phyloP scores from a whole-genome alignment of 176 grass and related monocot genomes.

The Ensete ventricosum region DNA sequence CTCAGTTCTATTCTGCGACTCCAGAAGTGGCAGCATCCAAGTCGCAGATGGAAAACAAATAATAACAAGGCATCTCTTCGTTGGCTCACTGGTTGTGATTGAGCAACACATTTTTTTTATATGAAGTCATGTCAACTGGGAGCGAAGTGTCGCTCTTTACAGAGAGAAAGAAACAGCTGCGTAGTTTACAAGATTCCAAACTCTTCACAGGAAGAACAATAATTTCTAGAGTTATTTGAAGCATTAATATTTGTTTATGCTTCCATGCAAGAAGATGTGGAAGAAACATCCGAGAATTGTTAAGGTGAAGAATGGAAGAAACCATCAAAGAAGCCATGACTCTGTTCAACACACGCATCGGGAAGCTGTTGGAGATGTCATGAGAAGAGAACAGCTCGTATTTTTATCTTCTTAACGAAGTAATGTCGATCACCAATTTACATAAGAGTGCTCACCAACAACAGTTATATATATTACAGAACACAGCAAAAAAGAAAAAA shows the following conservation, averaged over 20 bases:
- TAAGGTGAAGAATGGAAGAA: no score
- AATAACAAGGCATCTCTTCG: background rate
- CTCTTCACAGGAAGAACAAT: no score
- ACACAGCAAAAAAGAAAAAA: background rate
- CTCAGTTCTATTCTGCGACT: no score
- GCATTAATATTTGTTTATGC: no score
- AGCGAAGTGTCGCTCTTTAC: background rate
- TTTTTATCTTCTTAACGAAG: background rate
- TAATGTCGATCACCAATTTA: background rate
- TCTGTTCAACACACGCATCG: background rate
- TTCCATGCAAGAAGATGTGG: no score
- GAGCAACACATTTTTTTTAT: background rate
- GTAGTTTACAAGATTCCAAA: no score
- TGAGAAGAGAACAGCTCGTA: background rate
- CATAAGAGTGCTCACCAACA: background rate
- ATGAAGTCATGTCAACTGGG: background rate
- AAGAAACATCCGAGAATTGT: no score
- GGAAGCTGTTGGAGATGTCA: background rate
- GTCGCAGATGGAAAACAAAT: background rate
- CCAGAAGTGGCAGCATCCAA: background rate
- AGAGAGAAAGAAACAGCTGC: no score
- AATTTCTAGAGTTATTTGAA: no score
- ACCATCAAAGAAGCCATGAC: background rate
- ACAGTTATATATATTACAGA: background rate
- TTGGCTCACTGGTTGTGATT: background rate